A percentile compares a stretch with the other conserved stretches of the same genome.
These are phyloP conservation scores for Physocladia obscura DNA, from an alignment of 192 early-diverging fungal genomes.

Conservation along the genomic window DNA sequence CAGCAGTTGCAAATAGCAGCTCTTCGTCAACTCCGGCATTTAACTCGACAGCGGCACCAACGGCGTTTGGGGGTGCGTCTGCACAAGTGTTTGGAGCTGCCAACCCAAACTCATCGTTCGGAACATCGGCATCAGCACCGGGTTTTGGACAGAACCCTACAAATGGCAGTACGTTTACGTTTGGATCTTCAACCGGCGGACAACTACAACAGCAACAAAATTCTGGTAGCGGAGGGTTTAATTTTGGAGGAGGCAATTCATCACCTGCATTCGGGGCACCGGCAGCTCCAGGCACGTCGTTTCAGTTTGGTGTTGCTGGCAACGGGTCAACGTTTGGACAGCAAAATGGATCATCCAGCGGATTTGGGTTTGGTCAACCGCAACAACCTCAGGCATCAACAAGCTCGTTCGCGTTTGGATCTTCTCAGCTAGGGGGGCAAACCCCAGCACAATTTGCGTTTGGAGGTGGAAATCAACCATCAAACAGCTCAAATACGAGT, in stretches of 20 bases:
- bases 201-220: not conserved
- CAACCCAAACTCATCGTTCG: not conserved
- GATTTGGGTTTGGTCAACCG: not conserved
- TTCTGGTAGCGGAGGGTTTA: not conserved
- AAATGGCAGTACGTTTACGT: not conserved
- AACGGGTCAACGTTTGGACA: not conserved
- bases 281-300: not conserved
- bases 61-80: not conserved
- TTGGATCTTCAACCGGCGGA: not conserved
- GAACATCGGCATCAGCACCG: not conserved
- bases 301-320: not conserved
- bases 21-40: not conserved
- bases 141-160: not conserved
- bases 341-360: too few relatives aligned
- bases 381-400: not conserved
- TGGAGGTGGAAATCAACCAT: not conserved
- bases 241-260: not conserved
- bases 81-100: not conserved
- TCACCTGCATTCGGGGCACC: not conserved
- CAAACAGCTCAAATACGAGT: not conserved
- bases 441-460: not conserved
- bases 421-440: not conserved
- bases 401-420: not conserved
- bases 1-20: not conserved
- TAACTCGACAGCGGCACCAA: not conserved